phyloP scores from a whole-genome alignment of 2,329 filamentous ascomycete species.

The Botrytis aclada region DNA sequence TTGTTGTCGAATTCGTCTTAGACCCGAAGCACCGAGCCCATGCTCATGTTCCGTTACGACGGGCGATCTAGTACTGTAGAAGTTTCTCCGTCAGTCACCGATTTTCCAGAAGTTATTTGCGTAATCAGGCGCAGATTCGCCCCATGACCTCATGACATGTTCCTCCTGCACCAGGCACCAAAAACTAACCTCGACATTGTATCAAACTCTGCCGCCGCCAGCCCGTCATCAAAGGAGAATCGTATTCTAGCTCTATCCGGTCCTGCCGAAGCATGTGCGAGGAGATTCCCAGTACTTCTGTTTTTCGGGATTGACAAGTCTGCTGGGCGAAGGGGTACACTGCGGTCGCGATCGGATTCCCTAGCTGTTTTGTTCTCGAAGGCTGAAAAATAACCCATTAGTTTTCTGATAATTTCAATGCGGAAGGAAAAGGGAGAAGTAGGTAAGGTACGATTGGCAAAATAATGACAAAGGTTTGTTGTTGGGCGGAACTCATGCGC shows the following conservation, averaged over 20 bases:
- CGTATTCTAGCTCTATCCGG: constrained; percentile 56
- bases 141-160: constrained; percentile 1
- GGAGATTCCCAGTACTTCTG: constrained; percentile 62
- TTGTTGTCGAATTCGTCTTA: constrained; percentile 91
- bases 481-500: constrained; percentile 17
- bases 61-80: constrained; percentile 59
- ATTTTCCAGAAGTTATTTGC: background rate
- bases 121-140: background rate
- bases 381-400: constrained; percentile 27
- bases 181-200: constrained; percentile 67
- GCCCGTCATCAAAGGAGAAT: constrained; percentile 73
- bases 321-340: constrained; percentile 23
- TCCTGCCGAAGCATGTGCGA: constrained; percentile 39
- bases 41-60: constrained; percentile 84
- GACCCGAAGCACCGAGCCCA: constrained; percentile 77
- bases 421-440: constrained; percentile 7
- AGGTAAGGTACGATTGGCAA: background rate
- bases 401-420: constrained; percentile 11
- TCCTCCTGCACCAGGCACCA: constrained; percentile 3
- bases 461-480: background rate
- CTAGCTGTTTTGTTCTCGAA: constrained; percentile 28
- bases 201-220: constrained; percentile 59
- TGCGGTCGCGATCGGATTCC: constrained; percentile 26
- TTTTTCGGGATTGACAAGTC: constrained; percentile 56
- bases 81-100: constrained; percentile 30